phyloP scores from a whole-genome alignment of 306 rosid species.

The Vigna radiata region DNA sequence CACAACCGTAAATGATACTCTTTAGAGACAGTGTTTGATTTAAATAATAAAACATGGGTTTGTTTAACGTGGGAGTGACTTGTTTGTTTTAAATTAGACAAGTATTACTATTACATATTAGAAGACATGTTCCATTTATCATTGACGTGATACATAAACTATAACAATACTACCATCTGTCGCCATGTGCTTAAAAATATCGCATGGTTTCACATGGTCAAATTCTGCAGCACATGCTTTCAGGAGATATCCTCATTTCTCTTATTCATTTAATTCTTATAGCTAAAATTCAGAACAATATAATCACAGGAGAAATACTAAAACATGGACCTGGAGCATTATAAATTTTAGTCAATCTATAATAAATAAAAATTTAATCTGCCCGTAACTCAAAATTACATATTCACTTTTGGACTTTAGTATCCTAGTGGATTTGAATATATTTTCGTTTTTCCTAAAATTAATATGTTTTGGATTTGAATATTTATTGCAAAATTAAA shows the following conservation, averaged over 20 bases:
- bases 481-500: too few species aligned
- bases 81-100: background rate
- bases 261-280: background rate
- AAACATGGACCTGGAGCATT: background rate
- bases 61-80: background rate
- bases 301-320: background rate
- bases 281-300: background rate
- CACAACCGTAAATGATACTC: background rate
- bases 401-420: background rate
- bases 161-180: background rate
- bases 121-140: conserved; percentile 20
- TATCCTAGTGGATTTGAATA: background rate
- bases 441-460: too few species aligned
- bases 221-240: conserved; percentile 40
- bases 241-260: background rate
- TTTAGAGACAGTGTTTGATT: background rate
- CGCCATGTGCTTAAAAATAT: conserved; percentile 32
- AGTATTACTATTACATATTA: background rate
- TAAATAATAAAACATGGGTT: background rate
- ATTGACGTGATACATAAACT: background rate
- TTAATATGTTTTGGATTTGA: too few species aligned
- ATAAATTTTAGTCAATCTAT: background rate
- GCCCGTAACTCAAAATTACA: background rate
- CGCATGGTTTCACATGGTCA: conserved; percentile 44
- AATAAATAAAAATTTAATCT: background rate